These are phyloP conservation scores for Asterochloris erici DNA, from an alignment of 139 green algal species.

Conservation along the genomic window DNA sequence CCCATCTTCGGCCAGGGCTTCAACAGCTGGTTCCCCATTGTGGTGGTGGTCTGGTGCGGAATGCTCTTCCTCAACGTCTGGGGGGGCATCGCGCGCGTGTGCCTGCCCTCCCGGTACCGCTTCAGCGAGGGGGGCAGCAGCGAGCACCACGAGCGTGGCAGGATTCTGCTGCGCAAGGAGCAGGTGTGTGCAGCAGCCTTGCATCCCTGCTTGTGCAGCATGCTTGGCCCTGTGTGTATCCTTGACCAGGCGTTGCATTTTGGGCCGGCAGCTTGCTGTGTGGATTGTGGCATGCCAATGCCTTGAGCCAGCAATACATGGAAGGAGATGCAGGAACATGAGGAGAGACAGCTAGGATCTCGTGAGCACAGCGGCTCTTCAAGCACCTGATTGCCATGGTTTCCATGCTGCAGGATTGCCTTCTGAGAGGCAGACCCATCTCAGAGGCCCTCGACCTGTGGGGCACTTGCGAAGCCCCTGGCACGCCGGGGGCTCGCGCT, in stretches of 20 bases:
- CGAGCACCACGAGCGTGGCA: conserved; percentile 21
- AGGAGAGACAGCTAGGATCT: too few relatives aligned
- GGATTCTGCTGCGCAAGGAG: conserved; percentile 21
- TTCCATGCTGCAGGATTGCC: too few relatives aligned
- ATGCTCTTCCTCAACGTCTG: conserved; percentile 25
- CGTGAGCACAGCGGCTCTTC: too few relatives aligned
- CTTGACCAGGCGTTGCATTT: background rate
- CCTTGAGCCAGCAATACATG: too few relatives aligned
- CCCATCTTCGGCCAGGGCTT: conserved; percentile 62
- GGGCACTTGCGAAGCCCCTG: too few relatives aligned
- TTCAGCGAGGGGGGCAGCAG: conserved; percentile 14
- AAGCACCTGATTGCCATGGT: too few relatives aligned
- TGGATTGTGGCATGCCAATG: background rate
- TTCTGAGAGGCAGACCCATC: too few relatives aligned
- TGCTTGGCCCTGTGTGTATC: background rate
- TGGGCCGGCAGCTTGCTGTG: too few relatives aligned
- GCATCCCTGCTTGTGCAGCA: background rate
- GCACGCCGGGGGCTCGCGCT: too few relatives aligned
- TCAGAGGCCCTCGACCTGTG: too few relatives aligned
- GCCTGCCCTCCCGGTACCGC: conserved; percentile 10
- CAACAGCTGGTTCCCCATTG: conserved; percentile 79
- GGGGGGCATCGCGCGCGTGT: conserved; percentile 1
- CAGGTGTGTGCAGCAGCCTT: background rate
- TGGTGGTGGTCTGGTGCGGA: conserved; percentile 56
- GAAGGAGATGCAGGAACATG: too few relatives aligned